Evolutionary conservation across 1,284 basidiomycete genomes (phyloP), one percentile per base, ranked within the genome.

Genomic region (Puccinia coronata): DNA sequence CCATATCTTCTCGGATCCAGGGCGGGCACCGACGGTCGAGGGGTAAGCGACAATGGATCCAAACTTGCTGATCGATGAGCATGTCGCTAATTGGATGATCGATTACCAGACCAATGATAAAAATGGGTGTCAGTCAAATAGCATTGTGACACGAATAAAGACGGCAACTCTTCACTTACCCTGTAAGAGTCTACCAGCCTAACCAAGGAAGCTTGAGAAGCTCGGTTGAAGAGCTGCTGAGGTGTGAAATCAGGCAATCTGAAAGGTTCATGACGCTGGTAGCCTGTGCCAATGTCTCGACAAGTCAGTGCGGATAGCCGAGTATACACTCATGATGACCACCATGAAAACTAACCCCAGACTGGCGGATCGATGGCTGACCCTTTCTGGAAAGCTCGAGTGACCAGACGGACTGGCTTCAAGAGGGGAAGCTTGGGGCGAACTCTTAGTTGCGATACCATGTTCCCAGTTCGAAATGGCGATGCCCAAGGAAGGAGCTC

Each of bases 101-200:
- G 23, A 57, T 25, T 57, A 28, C 25, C 20, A 57, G 55, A n/a
- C 39, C 23, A 36, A 39, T 51, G 39, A 70, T 55, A 36, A 57
- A 43, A 55, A 20, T 20, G n/a, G 34, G 53, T 11, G 8, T 23
- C 4, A 25, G 0, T 73, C n/a, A 5, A 28, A 23, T 51, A 34
- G 34, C 14, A 59, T n/a, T n/a, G n/a, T n/a, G n/a, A n/a, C n/a
- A n/a, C n/a, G n/a, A 49, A 16, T 47, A n/a, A 67, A 28, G 59
- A 20, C 28, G n/a, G 31, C 14, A 31, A 16, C 31, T 3, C 28
- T 39, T n/a, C 23, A 71, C 79, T 51, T 11, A 74, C 74, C 34
- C 94, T 90, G 83, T 95, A 89, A 14, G 92, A 92, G 85, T 96
- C 94, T 20, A 94, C 93, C 84, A 95, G 95, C 57, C 94, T 91